Base-by-base conservation (phyloP, 768 basidiomycete genomes). In the Termitomyces sp. region DNA sequence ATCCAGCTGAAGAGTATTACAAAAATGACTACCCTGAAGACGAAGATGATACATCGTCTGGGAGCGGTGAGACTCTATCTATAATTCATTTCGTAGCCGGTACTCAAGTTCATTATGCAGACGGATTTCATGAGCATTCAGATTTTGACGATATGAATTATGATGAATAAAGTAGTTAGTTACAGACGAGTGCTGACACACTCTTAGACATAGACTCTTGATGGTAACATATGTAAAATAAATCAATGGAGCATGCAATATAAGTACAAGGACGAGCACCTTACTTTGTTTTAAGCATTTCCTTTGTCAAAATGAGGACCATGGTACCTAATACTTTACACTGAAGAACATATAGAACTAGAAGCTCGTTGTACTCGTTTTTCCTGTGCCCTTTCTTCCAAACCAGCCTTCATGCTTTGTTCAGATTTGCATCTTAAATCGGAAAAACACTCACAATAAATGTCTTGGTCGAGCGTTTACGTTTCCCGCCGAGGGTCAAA, bases 1-100 rank as follows among this genome's bases (percentile, higher is more conserved):
- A 41, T 46, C 5, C 61, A 90, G 89, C 85, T 17, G 89, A 92
- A 67, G 88, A 89, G 59, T 90, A 85, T 63, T 90, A 90, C 69
- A 88, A 81, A 62, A 92, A 92, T 56, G 89, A 92, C 64, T 92
- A 92, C 60, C 89, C 89, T 5, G 88, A 90, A 26, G 89, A 85
- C 47, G 82, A 84, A 38, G 71, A 75, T 24, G 49, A 50, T 24
- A 70, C 72, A 10, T 64, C 70, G 68, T 44, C 73, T 32, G 70
- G 68, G 41, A 76, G 73, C 64, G 75, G 74, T 73, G 59, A 28
- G 61, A 32, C 30, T n/a, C n/a, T 63, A 42, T 30, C 24, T 50
- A 26, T 44, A 55, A 35, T 51, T 41, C 38, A n/a, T 22, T 35
- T 58, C 55, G 37, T 22, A 21, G 22, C 15, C 26, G 2, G 12